These are phyloP conservation scores for Sugiyamaella pinicola DNA, from an alignment of 1,139 yeast genomes.

Conservation along the genomic window DNA sequence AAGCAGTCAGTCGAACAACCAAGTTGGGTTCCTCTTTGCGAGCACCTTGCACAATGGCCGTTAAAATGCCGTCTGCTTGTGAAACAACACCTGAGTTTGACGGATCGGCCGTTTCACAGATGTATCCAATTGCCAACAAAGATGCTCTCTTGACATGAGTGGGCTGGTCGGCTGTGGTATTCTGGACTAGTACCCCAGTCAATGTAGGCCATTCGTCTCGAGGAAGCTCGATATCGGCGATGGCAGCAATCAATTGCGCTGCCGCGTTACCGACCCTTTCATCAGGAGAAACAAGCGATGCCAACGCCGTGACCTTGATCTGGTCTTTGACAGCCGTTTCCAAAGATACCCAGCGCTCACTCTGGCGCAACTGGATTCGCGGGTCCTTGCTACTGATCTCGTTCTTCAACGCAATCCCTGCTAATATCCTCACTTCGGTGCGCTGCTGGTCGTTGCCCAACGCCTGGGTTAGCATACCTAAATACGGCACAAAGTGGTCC, in stretches of 20 bases:
- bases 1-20: conserved; percentile 82
- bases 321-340: conserved; percentile 57
- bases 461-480: conserved; percentile 70
- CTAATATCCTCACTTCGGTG: conserved; percentile 87
- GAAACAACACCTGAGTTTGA: conserved; percentile 73
- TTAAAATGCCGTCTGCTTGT: conserved; percentile 88
- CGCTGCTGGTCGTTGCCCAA: conserved; percentile 66
- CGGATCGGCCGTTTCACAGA: conserved; percentile 93
- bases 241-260: conserved; percentile 94
- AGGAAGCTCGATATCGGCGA: conserved; percentile 93
- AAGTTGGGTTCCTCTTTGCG: conserved; percentile 75
- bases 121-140: conserved; percentile 86
- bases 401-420: conserved; percentile 86
- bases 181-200: conserved; percentile 78
- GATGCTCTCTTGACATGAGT: conserved; percentile 84
- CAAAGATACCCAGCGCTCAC: conserved; percentile 60
- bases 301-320: conserved; percentile 63
- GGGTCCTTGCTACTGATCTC: conserved; percentile 72
- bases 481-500: conserved; percentile 73
- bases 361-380: conserved; percentile 36
- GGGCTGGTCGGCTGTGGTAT: conserved; percentile 77
- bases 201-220: conserved; percentile 84
- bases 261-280: conserved; percentile 84
- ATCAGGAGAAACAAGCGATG: conserved; percentile 64
- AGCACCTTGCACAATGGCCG: conserved; percentile 97